Conservation (phyloP, 768 basidiomycete species). For the Cantharellus cinnabarinus region DNA sequence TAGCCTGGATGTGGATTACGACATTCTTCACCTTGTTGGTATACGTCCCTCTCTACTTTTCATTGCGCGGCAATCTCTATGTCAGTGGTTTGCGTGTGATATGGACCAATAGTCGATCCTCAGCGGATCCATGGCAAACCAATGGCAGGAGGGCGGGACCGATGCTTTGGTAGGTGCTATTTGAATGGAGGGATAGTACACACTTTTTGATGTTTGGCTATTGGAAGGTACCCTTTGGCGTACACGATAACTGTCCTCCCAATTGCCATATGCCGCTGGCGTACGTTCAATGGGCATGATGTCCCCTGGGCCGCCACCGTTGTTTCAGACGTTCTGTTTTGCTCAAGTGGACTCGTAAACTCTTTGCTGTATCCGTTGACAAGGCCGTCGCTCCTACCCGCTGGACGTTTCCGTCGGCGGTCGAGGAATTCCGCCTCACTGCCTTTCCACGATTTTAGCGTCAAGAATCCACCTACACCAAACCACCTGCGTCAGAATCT, state of each 20-base stretch:
- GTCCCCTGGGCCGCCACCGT: neutral
- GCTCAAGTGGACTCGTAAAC: neutral
- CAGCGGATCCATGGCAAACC: neutral
- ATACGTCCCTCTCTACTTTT: constrained; percentile 26
- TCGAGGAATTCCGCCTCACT: too few species aligned
- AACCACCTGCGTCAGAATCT: too few species aligned
- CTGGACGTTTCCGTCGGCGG: neutral
- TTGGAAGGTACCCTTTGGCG: neutral
- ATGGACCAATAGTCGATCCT: neutral
- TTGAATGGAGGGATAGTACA: neutral
- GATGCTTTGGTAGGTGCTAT: neutral
- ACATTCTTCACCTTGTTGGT: constrained; percentile 23
- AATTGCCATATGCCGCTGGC: neutral
- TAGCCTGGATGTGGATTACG: constrained; percentile 33
- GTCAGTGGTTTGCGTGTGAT: constrained; percentile 1
- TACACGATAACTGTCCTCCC: neutral
- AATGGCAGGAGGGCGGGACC: neutral
- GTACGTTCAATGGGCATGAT: neutral
- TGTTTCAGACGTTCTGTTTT: neutral
- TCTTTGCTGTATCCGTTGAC: neutral
- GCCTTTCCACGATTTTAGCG: too few species aligned
- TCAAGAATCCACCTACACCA: too few species aligned
- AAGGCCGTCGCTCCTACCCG: neutral
- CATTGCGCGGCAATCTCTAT: constrained; percentile 20
- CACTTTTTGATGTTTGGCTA: neutral